These are phyloP conservation scores for Euptelea pleiosperma DNA, from an alignment of 164 flowering plant species.

Conservation along the genomic window DNA sequence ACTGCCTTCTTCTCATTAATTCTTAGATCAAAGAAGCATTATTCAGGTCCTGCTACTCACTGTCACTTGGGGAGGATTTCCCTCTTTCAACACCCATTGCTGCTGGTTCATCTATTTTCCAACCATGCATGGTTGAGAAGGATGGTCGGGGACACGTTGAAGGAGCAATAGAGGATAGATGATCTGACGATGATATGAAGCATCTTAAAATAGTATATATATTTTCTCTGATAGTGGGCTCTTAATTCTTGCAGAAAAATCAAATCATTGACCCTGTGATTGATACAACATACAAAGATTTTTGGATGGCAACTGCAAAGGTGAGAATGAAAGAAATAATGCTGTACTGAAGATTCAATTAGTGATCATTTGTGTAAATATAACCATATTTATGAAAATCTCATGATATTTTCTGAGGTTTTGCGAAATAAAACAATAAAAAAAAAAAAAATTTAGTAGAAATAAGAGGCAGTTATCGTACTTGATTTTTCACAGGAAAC, in stretches of 20 bases:
- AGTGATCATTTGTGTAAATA: too few relatives aligned
- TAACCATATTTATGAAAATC: too few relatives aligned
- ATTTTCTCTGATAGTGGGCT: not conserved
- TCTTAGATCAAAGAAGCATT: not conserved
- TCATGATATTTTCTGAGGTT: too few relatives aligned
- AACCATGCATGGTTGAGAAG: not conserved
- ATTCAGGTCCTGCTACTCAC: not conserved
- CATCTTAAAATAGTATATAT: too few relatives aligned
- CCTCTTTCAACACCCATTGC: not conserved
- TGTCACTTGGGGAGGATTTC: too few relatives aligned
- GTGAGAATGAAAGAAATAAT: slow-evolving; percentile 45
- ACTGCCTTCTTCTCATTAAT: not conserved
- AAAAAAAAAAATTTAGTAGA: too few relatives aligned
- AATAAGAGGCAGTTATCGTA: too few relatives aligned
- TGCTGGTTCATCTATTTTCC: not conserved
- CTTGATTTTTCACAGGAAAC: too few relatives aligned
- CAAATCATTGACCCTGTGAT: slow-evolving; percentile 73
- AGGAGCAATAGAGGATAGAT: not conserved
- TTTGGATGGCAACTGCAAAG: slow-evolving; percentile 97
- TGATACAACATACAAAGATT: slow-evolving; percentile 77
- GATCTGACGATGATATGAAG: too few relatives aligned
- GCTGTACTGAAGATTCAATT: too few relatives aligned
- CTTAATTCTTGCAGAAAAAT: slow-evolving; percentile 36
- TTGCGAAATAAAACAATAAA: too few relatives aligned
- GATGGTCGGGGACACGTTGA: not conserved